phyloP scores from a whole-genome alignment of 345 rosid species.

The Boechera stricta region DNA sequence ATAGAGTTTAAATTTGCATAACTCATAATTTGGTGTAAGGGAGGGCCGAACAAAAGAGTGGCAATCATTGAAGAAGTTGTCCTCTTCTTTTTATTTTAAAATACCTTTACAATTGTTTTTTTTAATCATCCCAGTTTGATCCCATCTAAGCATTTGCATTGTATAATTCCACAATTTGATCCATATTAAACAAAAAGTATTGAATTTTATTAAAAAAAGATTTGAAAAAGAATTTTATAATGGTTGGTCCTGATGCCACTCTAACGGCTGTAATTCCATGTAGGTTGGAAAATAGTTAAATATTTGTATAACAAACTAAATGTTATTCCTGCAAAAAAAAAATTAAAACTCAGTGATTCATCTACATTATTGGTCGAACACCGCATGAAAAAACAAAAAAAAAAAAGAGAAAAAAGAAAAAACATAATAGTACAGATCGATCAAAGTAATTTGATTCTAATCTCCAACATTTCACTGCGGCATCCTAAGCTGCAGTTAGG shows the following conservation, averaged over 20 bases:
- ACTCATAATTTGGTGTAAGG: conserved; percentile 28
- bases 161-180: conserved; percentile 10
- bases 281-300: not conserved
- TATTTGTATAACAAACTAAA: not conserved
- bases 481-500: not conserved
- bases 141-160: conserved; percentile 8
- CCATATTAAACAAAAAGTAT: not conserved
- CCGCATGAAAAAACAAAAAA: not conserved
- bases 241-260: conserved; percentile 1
- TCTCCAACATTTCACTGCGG: conserved; percentile 13
- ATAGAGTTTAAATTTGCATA: not conserved
- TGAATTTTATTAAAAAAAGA: not conserved
- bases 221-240: not conserved
- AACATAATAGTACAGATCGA: not conserved
- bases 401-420: not conserved
- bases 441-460: not conserved
- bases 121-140: not conserved
- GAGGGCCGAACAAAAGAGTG: conserved; percentile 47
- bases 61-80: conserved; percentile 65
- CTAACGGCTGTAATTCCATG: not conserved
- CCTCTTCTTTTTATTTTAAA: conserved; percentile 27
- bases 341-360: not conserved
- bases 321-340: not conserved
- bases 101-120: not conserved
- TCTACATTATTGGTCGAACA: not conserved